Conservation (phyloP, 2,329 filamentous ascomycete genomes). For the Diaporthe ilicicola region DNA sequence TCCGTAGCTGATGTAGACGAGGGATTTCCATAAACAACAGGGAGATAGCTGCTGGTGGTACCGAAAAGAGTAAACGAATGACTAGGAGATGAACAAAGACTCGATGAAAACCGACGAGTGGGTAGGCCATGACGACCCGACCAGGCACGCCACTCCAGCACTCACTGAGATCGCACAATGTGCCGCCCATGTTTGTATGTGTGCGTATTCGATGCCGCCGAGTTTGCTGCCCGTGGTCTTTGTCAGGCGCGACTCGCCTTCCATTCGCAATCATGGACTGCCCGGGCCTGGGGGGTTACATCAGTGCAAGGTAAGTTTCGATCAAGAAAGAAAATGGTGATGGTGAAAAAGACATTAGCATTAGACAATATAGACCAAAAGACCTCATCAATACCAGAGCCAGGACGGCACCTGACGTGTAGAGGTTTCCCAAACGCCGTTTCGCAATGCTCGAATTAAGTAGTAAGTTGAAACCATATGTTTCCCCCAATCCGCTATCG, state of each 20-base stretch:
- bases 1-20: too few relatives aligned
- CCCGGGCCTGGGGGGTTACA: neutral
- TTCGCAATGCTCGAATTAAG: neutral
- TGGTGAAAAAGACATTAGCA: conserved; percentile 6
- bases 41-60: too few relatives aligned
- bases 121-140: too few relatives aligned
- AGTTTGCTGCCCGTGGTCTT: neutral
- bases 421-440: neutral
- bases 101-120: too few relatives aligned
- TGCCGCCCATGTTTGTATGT: neutral
- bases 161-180: too few relatives aligned
- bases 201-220: neutral
- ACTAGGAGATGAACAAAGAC: too few relatives aligned
- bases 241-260: neutral
- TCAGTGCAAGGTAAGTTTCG: too few relatives aligned
- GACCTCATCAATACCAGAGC: neutral
- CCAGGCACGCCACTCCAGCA: too few relatives aligned
- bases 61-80: too few relatives aligned
- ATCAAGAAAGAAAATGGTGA: neutral
- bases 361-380: conserved; percentile 24
- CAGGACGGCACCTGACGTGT: neutral
- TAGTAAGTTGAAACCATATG: neutral
- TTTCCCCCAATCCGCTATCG: neutral
- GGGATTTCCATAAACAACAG: too few relatives aligned
- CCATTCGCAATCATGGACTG: too few relatives aligned